Conservation (phyloP, 2,329 filamentous ascomycete genomes). For the Talaromyces sp. region DNA sequence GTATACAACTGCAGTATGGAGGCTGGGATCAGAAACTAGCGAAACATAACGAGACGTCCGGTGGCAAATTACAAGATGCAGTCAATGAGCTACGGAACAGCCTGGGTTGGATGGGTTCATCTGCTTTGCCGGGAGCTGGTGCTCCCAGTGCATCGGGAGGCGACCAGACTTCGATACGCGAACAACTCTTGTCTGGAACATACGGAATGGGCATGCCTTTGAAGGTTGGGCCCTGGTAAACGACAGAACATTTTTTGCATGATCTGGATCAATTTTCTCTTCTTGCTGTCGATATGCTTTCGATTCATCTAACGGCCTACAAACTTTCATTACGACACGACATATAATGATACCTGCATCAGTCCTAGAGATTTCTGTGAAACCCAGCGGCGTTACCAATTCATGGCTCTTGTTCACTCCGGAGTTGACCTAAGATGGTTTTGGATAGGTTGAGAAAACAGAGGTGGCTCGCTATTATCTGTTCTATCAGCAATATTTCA, state of each 20-base stretch:
- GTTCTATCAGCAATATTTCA: not conserved
- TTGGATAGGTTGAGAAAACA: conserved; percentile 5
- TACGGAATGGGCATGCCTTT: conserved; percentile 54
- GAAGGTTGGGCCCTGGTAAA: conserved; percentile 56
- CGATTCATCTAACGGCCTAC: conserved; percentile 18
- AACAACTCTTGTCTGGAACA: conserved; percentile 55
- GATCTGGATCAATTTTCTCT: conserved; percentile 8
- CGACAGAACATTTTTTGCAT: not conserved
- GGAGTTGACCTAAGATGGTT: conserved; percentile 18
- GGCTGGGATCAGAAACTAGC: conserved; percentile 87
- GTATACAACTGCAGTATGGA: conserved; percentile 82
- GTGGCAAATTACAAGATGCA: conserved; percentile 74
- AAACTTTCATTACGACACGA: conserved; percentile 29
- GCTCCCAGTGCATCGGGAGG: conserved; percentile 33
- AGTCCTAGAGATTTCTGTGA: conserved; percentile 38
- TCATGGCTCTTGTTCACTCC: conserved; percentile 17
- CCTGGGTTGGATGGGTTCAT: conserved; percentile 71
- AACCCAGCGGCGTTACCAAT: conserved; percentile 34
- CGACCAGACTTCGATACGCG: conserved; percentile 49
- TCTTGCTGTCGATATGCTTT: conserved; percentile 14
- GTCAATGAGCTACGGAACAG: conserved; percentile 71
- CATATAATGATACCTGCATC: conserved; percentile 46
- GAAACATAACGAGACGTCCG: conserved; percentile 83
- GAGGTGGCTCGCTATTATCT: not conserved
- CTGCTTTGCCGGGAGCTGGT: conserved; percentile 27